Conservation (phyloP, 306 rosid species). For the Crataegus laevigata region DNA sequence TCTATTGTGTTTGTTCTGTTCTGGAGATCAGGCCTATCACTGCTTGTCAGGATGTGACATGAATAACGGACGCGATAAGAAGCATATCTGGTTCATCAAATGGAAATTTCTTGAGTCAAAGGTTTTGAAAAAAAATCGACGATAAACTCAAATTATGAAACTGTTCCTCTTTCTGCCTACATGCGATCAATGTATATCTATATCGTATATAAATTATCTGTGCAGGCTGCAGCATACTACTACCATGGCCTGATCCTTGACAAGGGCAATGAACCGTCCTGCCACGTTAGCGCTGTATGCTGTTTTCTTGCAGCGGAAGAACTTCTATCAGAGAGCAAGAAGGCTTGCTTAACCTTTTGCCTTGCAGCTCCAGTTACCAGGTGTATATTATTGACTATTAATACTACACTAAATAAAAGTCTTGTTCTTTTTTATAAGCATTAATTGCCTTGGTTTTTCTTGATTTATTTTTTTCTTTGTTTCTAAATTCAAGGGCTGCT, state of each 20-base stretch:
- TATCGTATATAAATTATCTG: not conserved
- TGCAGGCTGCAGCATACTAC: slow-evolving; percentile 91
- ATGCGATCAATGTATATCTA: not conserved
- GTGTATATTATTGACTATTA: slow-evolving; percentile 19
- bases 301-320: slow-evolving; percentile 94
- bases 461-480: not conserved
- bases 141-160: not conserved
- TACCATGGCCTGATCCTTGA: slow-evolving; percentile 86
- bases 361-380: slow-evolving; percentile 88
- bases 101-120: slow-evolving; percentile 92
- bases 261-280: slow-evolving; percentile 70
- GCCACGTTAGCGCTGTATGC: slow-evolving; percentile 57
- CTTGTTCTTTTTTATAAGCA: not conserved
- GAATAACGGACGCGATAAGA: slow-evolving; percentile 53
- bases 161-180: not conserved
- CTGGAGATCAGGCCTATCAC: slow-evolving; percentile 61
- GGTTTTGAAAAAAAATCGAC: slow-evolving; percentile 29
- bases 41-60: slow-evolving; percentile 52
- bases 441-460: not conserved
- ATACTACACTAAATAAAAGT: not conserved
- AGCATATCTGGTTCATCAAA: slow-evolving; percentile 72
- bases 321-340: slow-evolving; percentile 74
- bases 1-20: slow-evolving; percentile 1
- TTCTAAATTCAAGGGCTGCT: slow-evolving; percentile 51
- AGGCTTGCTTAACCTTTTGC: slow-evolving; percentile 74